These are phyloP conservation scores for Zasmidium citrigriseum DNA, from an alignment of 2,329 filamentous ascomycete genomes.

Conservation along the genomic window DNA sequence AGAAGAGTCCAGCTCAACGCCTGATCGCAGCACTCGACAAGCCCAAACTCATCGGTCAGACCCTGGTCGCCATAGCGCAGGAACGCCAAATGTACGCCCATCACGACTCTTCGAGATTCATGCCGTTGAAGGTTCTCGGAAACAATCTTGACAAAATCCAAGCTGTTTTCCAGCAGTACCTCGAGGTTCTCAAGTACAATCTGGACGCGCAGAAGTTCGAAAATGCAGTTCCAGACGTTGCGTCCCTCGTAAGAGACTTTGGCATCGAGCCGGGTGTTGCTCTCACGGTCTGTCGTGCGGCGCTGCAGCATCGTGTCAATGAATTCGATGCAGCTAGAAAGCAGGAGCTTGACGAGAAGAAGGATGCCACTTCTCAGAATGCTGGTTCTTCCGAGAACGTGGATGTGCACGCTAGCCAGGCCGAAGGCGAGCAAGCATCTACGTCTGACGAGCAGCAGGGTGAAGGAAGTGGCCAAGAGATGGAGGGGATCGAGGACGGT, in stretches of 20 bases:
- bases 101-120: slow-evolving; percentile 67
- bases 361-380: slow-evolving; percentile 14
- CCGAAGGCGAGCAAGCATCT: too few species aligned
- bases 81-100: slow-evolving; percentile 86
- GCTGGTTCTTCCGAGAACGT: slow-evolving; percentile 42
- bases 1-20: slow-evolving; percentile 67
- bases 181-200: slow-evolving; percentile 84
- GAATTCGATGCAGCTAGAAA: slow-evolving; percentile 41
- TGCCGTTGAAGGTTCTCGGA: slow-evolving; percentile 85
- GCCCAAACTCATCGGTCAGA: slow-evolving; percentile 73
- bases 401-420: slow-evolving; percentile 51
- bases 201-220: slow-evolving; percentile 77
- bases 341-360: slow-evolving; percentile 33
- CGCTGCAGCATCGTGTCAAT: slow-evolving; percentile 67
- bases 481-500: slow-evolving; percentile 3
- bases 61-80: slow-evolving; percentile 88
- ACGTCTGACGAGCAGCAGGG: not conserved
- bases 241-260: slow-evolving; percentile 73
- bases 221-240: slow-evolving; percentile 71
- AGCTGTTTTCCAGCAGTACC: slow-evolving; percentile 79
- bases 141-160: slow-evolving; percentile 90
- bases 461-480: not conserved
- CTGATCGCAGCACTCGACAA: slow-evolving; percentile 78
- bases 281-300: slow-evolving; percentile 78
- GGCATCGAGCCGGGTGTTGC: slow-evolving; percentile 78